Percentiles rank a stretch among this genome's conserved stretches.
phyloP scores from a whole-genome alignment of 306 rosid species.

The Fagus sylvatica region DNA sequence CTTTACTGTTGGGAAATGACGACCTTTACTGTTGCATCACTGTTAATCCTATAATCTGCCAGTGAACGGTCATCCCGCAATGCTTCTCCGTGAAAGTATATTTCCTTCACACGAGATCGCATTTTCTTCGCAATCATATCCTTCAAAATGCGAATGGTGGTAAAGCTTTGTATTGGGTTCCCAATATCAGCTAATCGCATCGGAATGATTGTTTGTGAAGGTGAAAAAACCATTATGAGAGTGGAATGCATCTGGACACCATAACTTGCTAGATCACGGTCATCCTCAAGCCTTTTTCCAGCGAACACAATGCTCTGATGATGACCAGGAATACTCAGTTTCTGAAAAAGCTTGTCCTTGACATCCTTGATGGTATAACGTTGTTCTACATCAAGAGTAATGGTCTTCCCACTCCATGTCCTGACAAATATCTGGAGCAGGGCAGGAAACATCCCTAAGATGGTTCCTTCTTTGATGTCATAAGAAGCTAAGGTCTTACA shows the following conservation, averaged over 20 bases:
- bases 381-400: not conserved
- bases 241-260: conserved; percentile 32
- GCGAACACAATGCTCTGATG: not conserved
- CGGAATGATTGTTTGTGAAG: not conserved
- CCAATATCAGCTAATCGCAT: too few species aligned
- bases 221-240: conserved; percentile 22
- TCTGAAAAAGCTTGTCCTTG: not conserved
- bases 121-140: too few species aligned
- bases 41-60: too few species aligned
- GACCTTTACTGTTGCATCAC: too few species aligned
- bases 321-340: not conserved
- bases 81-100: too few species aligned
- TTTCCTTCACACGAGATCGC: too few species aligned
- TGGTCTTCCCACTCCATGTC: conserved; percentile 14
- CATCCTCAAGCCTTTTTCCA: not conserved
- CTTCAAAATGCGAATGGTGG: not conserved
- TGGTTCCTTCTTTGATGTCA: conserved; percentile 15
- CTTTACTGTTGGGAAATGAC: too few species aligned
- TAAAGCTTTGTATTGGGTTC: not conserved
- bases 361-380: not conserved
- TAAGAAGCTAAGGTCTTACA: conserved; percentile 32
- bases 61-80: too few species aligned
- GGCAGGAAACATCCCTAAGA: conserved; percentile 10
- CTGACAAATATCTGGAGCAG: conserved; percentile 28
- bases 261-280: not conserved